A percentile compares a stretch with the other conserved stretches of the same genome.
Conservation (phyloP, 208 protist species). For the Acanthamoeba royreba region DNA sequence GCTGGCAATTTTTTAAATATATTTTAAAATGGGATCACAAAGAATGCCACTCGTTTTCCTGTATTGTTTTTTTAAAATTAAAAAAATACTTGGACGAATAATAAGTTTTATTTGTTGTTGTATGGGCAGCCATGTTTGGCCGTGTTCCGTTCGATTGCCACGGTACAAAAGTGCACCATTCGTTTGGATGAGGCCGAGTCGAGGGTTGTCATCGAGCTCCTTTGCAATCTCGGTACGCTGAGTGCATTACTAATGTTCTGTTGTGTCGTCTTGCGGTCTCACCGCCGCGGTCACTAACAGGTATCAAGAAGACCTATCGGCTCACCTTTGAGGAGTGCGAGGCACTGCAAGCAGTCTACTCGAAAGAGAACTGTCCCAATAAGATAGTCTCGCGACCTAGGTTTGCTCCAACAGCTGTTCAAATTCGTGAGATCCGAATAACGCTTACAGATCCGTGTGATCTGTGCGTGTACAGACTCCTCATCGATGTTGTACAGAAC, state of each 20-base stretch:
- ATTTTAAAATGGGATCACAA: too few species aligned
- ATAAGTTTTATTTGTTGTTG: neutral
- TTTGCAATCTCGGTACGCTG: neutral
- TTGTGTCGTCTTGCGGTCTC: neutral
- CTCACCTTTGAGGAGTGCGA: slow-evolving; percentile 6
- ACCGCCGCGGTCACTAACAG: too few species aligned
- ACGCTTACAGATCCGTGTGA: neutral
- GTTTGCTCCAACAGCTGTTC: neutral
- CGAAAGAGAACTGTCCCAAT: slow-evolving; percentile 30
- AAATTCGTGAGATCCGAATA: neutral
- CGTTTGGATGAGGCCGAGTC: neutral
- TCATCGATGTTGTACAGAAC: neutral
- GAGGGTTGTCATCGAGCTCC: neutral
- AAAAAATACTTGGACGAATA: neutral
- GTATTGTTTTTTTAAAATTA: neutral
- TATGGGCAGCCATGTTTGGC: neutral
- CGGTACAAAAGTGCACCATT: neutral
- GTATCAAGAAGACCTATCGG: slow-evolving; percentile 11
- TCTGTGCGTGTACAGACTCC: neutral
- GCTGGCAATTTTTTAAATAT: neutral
- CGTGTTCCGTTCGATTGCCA: neutral
- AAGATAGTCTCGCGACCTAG: neutral
- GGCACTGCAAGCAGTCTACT: neutral
- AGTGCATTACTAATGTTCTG: neutral
- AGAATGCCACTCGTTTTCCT: neutral